phyloP scores from a whole-genome alignment of 2,329 filamentous ascomycete species.

The Hymenoscyphus linearis region DNA sequence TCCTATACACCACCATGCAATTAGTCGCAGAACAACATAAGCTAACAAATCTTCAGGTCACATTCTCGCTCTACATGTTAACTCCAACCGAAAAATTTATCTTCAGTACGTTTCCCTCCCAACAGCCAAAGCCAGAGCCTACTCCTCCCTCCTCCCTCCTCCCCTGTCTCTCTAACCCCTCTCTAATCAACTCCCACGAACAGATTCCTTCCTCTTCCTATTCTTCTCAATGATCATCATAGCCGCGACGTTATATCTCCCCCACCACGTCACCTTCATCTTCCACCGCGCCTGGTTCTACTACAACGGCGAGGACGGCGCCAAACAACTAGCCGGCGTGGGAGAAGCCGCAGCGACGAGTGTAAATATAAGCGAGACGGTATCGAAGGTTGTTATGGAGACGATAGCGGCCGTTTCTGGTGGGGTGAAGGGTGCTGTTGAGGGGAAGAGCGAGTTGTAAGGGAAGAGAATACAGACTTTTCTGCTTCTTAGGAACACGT shows the following conservation, averaged over 20 bases:
- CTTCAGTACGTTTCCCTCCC: conserved; percentile 66
- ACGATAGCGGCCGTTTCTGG: conserved; percentile 17
- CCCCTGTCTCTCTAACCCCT: not conserved
- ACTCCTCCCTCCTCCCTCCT: not conserved
- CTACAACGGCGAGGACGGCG: conserved; percentile 72
- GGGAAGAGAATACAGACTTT: not conserved
- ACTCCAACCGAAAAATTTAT: conserved; percentile 94
- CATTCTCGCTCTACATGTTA: conserved; percentile 94
- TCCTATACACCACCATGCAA: not conserved
- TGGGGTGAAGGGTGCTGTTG: conserved; percentile 13
- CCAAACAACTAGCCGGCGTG: conserved; percentile 16
- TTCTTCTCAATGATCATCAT: conserved; percentile 81
- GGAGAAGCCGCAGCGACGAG: conserved; percentile 18
- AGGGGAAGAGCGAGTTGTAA: conserved; percentile 26
- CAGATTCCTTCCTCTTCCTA: conserved; percentile 89
- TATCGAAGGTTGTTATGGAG: conserved; percentile 25
- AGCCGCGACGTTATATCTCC: conserved; percentile 86
- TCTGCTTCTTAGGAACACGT: not conserved
- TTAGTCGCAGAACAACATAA: not conserved
- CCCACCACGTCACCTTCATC: conserved; percentile 80
- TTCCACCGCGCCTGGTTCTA: conserved; percentile 90
- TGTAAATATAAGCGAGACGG: conserved; percentile 8
- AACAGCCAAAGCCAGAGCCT: not conserved
- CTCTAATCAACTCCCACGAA: not conserved
- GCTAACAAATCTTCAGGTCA: conserved; percentile 85